Conservation (phyloP, 805 yeast species). For the Saccharomycopsis fermentans region DNA sequence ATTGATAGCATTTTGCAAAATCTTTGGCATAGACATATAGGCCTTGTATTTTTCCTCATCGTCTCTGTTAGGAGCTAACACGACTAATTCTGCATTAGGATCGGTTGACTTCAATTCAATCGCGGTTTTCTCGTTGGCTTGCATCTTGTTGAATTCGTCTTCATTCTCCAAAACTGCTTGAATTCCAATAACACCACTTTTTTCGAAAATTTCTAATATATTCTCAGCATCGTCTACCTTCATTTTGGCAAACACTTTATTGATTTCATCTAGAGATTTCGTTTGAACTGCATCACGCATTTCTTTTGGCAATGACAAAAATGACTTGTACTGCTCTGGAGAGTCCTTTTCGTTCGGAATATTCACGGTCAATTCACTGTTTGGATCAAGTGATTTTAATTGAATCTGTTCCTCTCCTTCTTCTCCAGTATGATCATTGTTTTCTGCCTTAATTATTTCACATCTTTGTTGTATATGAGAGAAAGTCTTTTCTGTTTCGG, state of each 20-base stretch:
- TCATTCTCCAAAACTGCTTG: constrained; percentile 69
- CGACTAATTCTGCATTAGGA: constrained; percentile 65
- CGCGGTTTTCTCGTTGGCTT: constrained; percentile 29
- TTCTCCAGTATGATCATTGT: constrained; percentile 25
- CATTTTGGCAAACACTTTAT: constrained; percentile 67
- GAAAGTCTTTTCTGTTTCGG: constrained; percentile 66
- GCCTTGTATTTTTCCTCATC: constrained; percentile 37
- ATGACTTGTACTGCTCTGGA: constrained; percentile 37
- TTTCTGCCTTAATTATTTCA: constrained; percentile 49
- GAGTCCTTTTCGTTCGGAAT: constrained; percentile 49
- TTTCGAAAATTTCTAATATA: constrained; percentile 62
- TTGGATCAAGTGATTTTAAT: constrained; percentile 78
- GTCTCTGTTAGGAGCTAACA: constrained; percentile 53
- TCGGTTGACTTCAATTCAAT: constrained; percentile 85
- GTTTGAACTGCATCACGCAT: constrained; percentile 75
- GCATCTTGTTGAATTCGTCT: constrained; percentile 41
- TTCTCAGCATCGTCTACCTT: constrained; percentile 71
- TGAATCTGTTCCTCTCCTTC: constrained; percentile 54
- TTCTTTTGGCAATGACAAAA: constrained; percentile 44
- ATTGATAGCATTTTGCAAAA: constrained; percentile 66
- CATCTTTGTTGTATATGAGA: constrained; percentile 72
- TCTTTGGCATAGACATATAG: constrained; percentile 48
- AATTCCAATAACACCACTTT: constrained; percentile 76
- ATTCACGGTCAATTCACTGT: constrained; percentile 59
- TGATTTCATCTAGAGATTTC: constrained; percentile 64